These are phyloP conservation scores for Boletus tylopilopsis DNA, from an alignment of 768 basidiomycete genomes.

Conservation along the genomic window DNA sequence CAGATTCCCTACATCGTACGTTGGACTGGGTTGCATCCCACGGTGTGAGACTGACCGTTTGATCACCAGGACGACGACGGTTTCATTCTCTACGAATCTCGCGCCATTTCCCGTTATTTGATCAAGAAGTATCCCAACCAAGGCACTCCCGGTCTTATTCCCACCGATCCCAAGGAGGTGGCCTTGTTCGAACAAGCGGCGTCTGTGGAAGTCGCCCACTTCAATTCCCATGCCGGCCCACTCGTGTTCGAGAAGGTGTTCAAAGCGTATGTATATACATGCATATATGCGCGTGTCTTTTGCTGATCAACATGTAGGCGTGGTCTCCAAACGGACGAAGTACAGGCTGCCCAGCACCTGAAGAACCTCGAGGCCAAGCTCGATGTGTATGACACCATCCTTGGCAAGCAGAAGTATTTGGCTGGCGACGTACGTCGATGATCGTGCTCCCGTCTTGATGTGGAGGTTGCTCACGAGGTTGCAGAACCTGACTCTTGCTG, in stretches of 20 bases:
- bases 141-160: constrained; percentile 46
- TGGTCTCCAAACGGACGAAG: constrained; percentile 24
- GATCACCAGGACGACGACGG: constrained; percentile 52
- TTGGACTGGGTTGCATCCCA: not conserved
- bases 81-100: constrained; percentile 58
- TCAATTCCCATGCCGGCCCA: constrained; percentile 38
- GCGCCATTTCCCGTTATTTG: constrained; percentile 60
- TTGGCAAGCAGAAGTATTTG: constrained; percentile 52
- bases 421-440: constrained; percentile 47
- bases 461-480: not conserved
- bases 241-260: constrained; percentile 49
- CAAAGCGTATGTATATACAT: constrained; percentile 39
- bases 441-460: not conserved
- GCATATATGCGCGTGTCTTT: too few relatives aligned
- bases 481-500: constrained; percentile 50
- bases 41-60: not conserved
- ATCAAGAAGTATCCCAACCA: constrained; percentile 49
- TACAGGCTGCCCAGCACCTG: constrained; percentile 12
- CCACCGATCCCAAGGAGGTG: constrained; percentile 35
- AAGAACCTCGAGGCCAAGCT: constrained; percentile 34
- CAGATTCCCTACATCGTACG: constrained; percentile 46
- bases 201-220: constrained; percentile 51
- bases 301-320: constrained; percentile 7
- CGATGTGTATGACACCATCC: constrained; percentile 50
- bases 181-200: constrained; percentile 31